Evolutionary conservation across 805 yeast genomes (phyloP).

Genomic region (Kodamaea sagamina): DNA sequence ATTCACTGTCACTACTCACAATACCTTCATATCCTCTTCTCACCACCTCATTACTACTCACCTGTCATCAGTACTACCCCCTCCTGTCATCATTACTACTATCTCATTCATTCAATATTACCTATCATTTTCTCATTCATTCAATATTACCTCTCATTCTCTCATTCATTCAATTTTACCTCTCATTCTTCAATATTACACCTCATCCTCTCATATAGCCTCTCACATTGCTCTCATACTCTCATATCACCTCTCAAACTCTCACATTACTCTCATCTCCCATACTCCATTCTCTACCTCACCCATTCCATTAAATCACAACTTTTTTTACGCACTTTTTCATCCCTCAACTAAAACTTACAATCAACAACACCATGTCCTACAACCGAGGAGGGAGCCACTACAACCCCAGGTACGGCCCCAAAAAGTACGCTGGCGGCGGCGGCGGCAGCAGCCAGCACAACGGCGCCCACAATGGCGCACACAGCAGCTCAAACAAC

Average conservation of each 20-base stretch:
- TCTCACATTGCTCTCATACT: not conserved
- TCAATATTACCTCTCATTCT: no score
- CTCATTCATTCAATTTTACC: no score
- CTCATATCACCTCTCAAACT: not conserved
- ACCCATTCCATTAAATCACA: no score
- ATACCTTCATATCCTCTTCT: no score
- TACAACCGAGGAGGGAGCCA: conserved; percentile 18
- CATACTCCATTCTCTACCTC: not conserved
- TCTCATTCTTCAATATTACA: no score
- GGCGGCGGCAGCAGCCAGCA: conserved; percentile 5
- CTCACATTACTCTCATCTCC: not conserved
- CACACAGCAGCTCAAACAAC: not conserved
- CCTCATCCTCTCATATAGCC: no score
- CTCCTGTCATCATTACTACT: no score
- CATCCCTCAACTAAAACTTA: not conserved
- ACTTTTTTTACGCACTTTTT: not conserved
- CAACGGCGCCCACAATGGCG: conserved; percentile 1
- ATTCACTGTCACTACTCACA: no score
- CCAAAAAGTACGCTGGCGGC: conserved; percentile 13
- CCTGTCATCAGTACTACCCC: no score
- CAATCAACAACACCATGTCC: conserved; percentile 13
- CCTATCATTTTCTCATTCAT: no score
- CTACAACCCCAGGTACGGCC: conserved; percentile 17
- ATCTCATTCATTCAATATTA: no score
- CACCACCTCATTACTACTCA: no score